Evolutionary conservation across 192 early-diverging fungal species (phyloP).

Genomic region (Linnemannia exigua): DNA sequence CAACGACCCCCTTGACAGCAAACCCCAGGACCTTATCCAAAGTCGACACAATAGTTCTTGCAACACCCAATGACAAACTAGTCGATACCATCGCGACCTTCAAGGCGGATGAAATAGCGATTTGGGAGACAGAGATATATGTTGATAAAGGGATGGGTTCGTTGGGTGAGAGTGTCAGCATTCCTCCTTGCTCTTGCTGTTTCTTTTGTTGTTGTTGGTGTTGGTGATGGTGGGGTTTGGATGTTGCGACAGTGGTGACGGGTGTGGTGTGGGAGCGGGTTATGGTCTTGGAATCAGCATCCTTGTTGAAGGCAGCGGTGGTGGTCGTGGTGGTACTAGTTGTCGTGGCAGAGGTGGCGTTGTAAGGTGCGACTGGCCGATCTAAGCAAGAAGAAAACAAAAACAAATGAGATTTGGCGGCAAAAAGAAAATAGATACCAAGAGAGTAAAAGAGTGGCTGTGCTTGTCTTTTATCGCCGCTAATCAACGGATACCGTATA

Average conservation of each 20-base stretch:
- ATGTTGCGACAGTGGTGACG: background rate
- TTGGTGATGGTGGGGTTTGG: background rate
- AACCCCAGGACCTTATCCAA: constrained; percentile 34
- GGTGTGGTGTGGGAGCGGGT: background rate
- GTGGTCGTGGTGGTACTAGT: background rate
- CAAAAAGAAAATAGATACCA: background rate
- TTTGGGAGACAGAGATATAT: constrained; percentile 44
- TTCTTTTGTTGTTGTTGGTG: background rate
- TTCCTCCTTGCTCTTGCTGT: background rate
- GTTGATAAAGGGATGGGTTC: constrained; percentile 42
- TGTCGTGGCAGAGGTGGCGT: background rate
- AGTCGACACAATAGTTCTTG: constrained; percentile 42
- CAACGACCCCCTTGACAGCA: constrained; percentile 27
- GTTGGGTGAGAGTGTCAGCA: constrained; percentile 8
- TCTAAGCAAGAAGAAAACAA: background rate
- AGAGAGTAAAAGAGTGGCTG: background rate
- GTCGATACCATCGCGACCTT: constrained; percentile 56
- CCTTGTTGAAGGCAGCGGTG: background rate
- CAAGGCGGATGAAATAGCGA: constrained; percentile 40
- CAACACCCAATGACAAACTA: constrained; percentile 38
- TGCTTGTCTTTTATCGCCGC: background rate
- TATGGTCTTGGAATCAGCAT: background rate
- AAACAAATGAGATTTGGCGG: background rate
- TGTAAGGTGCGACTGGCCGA: background rate
- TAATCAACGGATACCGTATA: background rate